phyloP scores from a whole-genome alignment of 176 grass and related monocot species.

The Leersia perrieri region DNA sequence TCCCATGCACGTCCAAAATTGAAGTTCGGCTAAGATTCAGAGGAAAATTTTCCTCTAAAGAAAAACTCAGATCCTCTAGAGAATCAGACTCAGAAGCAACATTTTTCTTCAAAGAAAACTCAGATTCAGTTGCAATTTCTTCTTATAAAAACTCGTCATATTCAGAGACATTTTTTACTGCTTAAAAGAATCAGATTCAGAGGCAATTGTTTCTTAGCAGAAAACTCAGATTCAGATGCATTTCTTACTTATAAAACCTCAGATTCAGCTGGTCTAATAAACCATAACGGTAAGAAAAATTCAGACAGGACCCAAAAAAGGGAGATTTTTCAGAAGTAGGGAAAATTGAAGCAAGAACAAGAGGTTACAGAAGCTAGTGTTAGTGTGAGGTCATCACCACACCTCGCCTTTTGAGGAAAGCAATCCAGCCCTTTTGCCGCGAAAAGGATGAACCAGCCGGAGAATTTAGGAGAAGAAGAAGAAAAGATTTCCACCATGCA shows the following conservation, averaged over 20 bases:
- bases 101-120: background rate
- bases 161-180: background rate
- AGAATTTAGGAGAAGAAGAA: background rate
- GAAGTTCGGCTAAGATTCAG: background rate
- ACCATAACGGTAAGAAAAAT: background rate
- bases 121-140: background rate
- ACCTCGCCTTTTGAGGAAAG: conserved; percentile 32
- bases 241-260: background rate
- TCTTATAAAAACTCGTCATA: background rate
- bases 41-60: background rate
- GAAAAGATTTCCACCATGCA: background rate
- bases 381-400: conserved; percentile 32
- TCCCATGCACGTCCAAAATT: background rate
- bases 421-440: conserved; percentile 1
- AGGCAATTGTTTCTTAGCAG: background rate
- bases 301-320: background rate
- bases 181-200: background rate
- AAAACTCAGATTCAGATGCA: background rate
- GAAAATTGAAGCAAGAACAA: conserved; percentile 6
- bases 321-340: background rate
- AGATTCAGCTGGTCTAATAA: background rate
- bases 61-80: background rate
- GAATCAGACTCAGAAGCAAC: background rate
- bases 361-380: conserved; percentile 11
- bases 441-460: background rate